phyloP scores from a whole-genome alignment of 1,284 basidiomycete species.

The Puccinia novopanici region DNA sequence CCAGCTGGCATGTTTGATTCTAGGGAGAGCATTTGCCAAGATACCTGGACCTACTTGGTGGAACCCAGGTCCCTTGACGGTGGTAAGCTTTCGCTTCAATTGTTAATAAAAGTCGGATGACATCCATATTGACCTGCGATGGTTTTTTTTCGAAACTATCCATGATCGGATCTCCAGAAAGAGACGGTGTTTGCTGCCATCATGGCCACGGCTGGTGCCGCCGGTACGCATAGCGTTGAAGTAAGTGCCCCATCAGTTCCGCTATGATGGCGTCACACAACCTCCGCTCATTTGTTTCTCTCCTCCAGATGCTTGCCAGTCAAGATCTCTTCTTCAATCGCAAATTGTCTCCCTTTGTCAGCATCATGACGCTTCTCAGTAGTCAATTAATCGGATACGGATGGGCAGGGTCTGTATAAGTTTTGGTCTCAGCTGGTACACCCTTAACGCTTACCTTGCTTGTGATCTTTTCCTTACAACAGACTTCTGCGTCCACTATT shows the following conservation, averaged over 20 bases:
- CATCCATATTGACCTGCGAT: not conserved
- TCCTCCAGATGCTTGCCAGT: conserved; percentile 30
- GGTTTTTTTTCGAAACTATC: not conserved
- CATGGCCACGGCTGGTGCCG: conserved; percentile 30
- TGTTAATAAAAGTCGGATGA: not conserved
- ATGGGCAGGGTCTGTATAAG: conserved; percentile 43
- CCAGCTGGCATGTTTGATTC: conserved; percentile 42
- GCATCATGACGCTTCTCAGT: conserved; percentile 26
- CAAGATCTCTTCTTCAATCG: conserved; percentile 44
- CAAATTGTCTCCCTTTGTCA: conserved; percentile 2
- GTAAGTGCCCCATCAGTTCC: conserved; percentile 7
- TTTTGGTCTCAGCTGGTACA: not conserved
- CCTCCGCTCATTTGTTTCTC: not conserved
- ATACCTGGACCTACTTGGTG: conserved; percentile 47
- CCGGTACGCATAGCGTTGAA: conserved; percentile 30
- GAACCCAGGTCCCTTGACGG: conserved; percentile 38
- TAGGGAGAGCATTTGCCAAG: conserved; percentile 20
- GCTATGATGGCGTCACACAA: not conserved
- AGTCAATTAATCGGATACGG: conserved; percentile 45
- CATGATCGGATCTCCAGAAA: conserved; percentile 13
- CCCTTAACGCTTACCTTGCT: not conserved
- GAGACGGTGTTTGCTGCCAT: conserved; percentile 48
- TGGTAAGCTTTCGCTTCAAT: conserved; percentile 23
- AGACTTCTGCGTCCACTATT: conserved; percentile 41
- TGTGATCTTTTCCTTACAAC: not conserved